These are phyloP conservation scores for Ophiognomonia clavigignenti-juglandacearum DNA, from an alignment of 2,329 filamentous ascomycete genomes.

Conservation along the genomic window DNA sequence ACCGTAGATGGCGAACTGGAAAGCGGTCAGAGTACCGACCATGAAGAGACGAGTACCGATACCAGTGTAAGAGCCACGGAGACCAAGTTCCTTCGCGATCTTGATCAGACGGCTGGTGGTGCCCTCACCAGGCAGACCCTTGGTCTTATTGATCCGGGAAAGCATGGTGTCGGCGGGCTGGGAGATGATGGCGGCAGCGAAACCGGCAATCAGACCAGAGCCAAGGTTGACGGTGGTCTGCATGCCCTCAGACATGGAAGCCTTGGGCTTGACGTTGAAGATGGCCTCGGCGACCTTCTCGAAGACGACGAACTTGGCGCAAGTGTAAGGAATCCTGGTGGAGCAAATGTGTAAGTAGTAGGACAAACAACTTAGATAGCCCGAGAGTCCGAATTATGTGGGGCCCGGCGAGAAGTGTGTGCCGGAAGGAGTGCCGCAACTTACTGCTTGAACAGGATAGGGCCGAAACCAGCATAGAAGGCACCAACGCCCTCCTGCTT, in stretches of 20 bases:
- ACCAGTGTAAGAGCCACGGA: constrained; percentile 62
- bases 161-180: constrained; percentile 75
- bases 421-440: constrained; percentile 24
- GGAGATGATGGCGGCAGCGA: constrained; percentile 67
- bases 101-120: constrained; percentile 64
- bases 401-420: background rate
- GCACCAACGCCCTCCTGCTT: constrained; percentile 78
- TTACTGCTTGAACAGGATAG: constrained; percentile 77
- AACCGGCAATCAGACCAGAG: constrained; percentile 68
- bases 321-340: constrained; percentile 21
- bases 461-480: constrained; percentile 89
- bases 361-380: background rate
- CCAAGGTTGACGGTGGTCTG: constrained; percentile 63
- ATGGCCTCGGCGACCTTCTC: constrained; percentile 20
- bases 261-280: constrained; percentile 21
- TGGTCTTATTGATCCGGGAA: constrained; percentile 75
- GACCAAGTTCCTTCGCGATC: constrained; percentile 66
- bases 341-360: constrained; percentile 1
- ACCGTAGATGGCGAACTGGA: constrained; percentile 69
- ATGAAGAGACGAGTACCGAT: constrained; percentile 68
- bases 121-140: constrained; percentile 64
- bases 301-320: constrained; percentile 22
- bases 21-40: constrained; percentile 61
- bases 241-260: constrained; percentile 22
- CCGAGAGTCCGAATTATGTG: background rate